Evolutionary conservation across 106 monocot species (phyloP).

Genomic region (Vanilla planifolia): DNA sequence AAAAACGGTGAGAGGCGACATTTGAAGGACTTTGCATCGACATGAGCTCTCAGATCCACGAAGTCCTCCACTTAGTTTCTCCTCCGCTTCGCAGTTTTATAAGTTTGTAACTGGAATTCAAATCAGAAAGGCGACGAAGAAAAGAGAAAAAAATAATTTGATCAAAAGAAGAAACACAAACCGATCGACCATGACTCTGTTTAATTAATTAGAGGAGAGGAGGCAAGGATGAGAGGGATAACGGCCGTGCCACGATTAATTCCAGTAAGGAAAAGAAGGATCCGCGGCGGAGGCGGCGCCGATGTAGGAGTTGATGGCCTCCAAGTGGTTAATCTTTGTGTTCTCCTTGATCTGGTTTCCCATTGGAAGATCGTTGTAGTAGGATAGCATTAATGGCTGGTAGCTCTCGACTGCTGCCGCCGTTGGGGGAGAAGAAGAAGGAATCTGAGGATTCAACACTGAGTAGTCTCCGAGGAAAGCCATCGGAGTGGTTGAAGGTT

Average conservation of each 20-base stretch:
- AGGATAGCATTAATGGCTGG: no score
- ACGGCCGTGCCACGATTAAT: not conserved
- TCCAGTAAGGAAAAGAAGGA: not conserved
- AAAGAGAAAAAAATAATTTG: not conserved
- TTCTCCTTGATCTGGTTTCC: no score
- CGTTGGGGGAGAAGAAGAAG: not conserved
- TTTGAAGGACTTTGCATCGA: not conserved
- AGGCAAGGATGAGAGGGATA: not conserved
- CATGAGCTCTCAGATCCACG: conserved; percentile 5
- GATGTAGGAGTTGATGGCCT: no score
- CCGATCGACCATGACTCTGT: no score
- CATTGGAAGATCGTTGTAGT: no score
- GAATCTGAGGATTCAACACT: not conserved
- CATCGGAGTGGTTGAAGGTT: no score
- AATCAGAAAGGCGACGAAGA: not conserved
- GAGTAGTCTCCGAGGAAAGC: not conserved
- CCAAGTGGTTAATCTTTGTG: no score
- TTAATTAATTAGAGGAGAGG: conserved; percentile 1
- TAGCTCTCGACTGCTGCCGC: no score
- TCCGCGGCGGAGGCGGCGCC: no score
- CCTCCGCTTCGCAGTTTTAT: no score
- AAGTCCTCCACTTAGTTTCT: no score
- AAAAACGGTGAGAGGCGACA: not conserved
- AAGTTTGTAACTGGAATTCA: not conserved
- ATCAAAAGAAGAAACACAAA: not conserved